Evolutionary conservation across 2,329 filamentous ascomycete species (phyloP).

Genomic region (Nemania diffusa): DNA sequence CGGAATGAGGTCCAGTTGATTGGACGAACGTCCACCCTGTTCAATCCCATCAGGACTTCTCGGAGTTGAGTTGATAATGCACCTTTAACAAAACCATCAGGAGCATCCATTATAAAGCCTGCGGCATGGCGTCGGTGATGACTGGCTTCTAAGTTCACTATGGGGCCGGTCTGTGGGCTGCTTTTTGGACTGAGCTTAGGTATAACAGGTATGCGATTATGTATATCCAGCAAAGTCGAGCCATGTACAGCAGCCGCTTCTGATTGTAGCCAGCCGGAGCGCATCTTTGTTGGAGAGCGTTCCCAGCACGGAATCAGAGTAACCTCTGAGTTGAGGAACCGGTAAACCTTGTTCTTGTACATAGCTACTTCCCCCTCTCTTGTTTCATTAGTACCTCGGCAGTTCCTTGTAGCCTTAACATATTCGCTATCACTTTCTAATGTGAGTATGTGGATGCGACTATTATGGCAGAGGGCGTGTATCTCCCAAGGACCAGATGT

Average conservation of each 20-base stretch:
- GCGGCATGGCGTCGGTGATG: background rate
- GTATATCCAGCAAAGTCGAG: conserved; percentile 29
- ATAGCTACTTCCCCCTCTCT: conserved; percentile 21
- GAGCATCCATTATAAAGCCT: background rate
- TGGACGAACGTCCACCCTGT: background rate
- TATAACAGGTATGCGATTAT: conserved; percentile 1
- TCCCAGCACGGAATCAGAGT: conserved; percentile 34
- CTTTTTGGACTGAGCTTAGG: background rate
- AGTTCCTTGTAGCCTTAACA: conserved; percentile 2
- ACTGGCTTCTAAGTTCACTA: background rate
- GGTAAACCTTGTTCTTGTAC: conserved; percentile 20
- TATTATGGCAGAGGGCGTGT: conserved; percentile 32
- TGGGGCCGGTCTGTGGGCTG: background rate
- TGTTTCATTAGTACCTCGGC: conserved; percentile 15
- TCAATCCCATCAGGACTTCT: background rate
- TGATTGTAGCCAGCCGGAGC: conserved; percentile 29
- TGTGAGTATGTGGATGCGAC: conserved; percentile 22
- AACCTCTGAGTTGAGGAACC: conserved; percentile 31
- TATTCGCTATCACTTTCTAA: conserved; percentile 21
- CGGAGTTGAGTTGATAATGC: background rate
- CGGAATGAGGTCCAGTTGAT: conserved; percentile 28
- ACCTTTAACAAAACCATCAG: background rate
- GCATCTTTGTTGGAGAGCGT: conserved; percentile 24
- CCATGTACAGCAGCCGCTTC: conserved; percentile 31
- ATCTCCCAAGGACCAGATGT: conserved; percentile 32